Evolutionary conservation across 2,329 filamentous ascomycete genomes (phyloP).

Genomic region (Colletotrichum falcatum): DNA sequence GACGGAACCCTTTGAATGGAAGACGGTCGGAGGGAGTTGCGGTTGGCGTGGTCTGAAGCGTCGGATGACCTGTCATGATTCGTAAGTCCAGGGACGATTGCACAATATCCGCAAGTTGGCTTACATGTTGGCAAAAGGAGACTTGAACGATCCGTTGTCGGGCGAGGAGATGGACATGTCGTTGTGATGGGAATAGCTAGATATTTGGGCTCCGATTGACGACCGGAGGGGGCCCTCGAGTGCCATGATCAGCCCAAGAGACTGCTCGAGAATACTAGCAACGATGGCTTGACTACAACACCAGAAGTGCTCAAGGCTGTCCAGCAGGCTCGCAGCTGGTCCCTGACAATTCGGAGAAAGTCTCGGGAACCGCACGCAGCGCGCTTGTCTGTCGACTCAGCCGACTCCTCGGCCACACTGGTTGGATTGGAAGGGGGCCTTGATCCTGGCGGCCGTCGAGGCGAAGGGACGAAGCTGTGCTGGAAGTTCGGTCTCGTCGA

Average conservation of each 20-base stretch:
- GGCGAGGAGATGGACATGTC: conserved; percentile 67
- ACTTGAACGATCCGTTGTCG: conserved; percentile 61
- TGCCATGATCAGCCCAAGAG: conserved; percentile 61
- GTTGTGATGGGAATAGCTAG: conserved; percentile 64
- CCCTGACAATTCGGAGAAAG: conserved; percentile 41
- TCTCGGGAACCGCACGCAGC: conserved; percentile 43
- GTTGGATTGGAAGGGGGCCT: conserved; percentile 9
- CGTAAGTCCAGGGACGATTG: conserved; percentile 15
- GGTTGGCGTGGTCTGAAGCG: conserved; percentile 52
- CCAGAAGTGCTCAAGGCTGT: not conserved
- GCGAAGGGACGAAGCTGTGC: conserved; percentile 37
- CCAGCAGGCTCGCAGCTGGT: conserved; percentile 17
- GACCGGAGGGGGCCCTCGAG: conserved; percentile 72
- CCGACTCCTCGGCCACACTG: conserved; percentile 10
- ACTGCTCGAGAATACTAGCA: not conserved
- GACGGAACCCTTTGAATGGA: conserved; percentile 62
- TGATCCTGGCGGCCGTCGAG: conserved; percentile 34
- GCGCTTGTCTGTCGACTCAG: conserved; percentile 28
- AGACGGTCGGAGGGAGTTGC: conserved; percentile 63
- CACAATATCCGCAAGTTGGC: conserved; percentile 44
- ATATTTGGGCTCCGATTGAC: conserved; percentile 69
- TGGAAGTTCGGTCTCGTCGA: conserved; percentile 42
- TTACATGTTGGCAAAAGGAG: conserved; percentile 66
- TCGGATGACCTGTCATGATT: conserved; percentile 58
- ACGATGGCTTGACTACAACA: not conserved